Evolutionary conservation across 2,329 filamentous ascomycete genomes (phyloP), one percentile per base, ranked within the genome.

Genomic region (Epichloe brachyelytri): DNA sequence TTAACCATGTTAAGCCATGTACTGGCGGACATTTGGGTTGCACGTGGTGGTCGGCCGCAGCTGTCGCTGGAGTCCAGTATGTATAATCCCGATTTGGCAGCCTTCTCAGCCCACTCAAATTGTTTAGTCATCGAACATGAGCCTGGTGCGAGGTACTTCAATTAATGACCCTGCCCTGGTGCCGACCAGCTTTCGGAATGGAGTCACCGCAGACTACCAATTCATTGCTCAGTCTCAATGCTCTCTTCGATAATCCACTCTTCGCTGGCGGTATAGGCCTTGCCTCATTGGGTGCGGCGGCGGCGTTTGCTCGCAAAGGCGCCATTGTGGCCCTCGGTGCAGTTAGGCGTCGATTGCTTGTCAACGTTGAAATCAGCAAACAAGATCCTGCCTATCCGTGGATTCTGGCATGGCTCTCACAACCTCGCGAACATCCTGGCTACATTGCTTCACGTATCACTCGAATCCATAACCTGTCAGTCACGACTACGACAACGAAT

Each of bases 311-410:
- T 33, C 88, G 93, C 56, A 85, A 85, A 62, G 87, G 86, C 36
- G 67, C 86, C 53, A 79, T 90, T 54, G 75, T 82, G 60, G 82
- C 82, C 50, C 82, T 84, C n/a, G 78, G 79, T 43, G 75, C 94
- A 51, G 71, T 95, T 53, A 86, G 88, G 47, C 83, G 85, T 49
- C 87, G 91, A 46, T 81, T 98, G 70, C 82, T 98, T 33, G 88
- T 97, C 60, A 89, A 96, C 61, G 82, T 98, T 61, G 93, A 98
- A 68, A 95, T 98, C 67, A 91, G 87, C 66, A 86, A 88, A 63
- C 87, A 91, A 61, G 93, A 98, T 69, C 82, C 88, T 43, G 90
- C 91, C 2, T 98, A 97, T 65, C 83, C 83, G 40, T 97, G 90
- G 91, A 82, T 98, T 41, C 76, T 98, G 10, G 84, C 90, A 57